Conservation (phyloP, 768 basidiomycete genomes). For the Calocera viscosa region DNA sequence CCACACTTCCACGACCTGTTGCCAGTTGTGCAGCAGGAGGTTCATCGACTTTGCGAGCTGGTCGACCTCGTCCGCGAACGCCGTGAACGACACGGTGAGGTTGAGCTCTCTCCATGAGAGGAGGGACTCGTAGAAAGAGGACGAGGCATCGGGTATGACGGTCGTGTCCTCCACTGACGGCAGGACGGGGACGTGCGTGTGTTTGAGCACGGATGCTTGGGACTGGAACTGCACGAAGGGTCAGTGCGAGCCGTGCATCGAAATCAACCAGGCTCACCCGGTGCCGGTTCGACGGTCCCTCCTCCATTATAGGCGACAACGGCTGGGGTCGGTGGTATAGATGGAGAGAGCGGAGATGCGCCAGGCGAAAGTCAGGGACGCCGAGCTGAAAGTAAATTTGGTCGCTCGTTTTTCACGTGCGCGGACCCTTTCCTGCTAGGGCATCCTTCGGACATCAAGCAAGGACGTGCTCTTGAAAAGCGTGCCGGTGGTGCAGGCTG, state of each 20-base stretch:
- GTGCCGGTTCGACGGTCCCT: background rate
- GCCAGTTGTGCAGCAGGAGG: slow-evolving; percentile 67
- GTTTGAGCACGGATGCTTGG: background rate
- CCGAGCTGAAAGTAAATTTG: no score
- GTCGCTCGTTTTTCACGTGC: no score
- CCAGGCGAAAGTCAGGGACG: no score
- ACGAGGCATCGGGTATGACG: slow-evolving; percentile 50
- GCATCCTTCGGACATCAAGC: no score
- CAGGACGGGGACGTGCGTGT: background rate
- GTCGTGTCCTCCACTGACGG: background rate
- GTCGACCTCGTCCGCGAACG: slow-evolving; percentile 50
- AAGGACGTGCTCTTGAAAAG: no score
- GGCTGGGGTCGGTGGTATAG: no score
- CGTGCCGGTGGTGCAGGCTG: no score
- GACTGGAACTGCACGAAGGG: background rate
- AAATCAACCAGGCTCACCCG: background rate
- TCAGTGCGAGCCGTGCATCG: background rate
- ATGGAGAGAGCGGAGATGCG: no score
- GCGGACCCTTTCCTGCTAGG: no score
- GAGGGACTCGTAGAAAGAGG: slow-evolving; percentile 63
- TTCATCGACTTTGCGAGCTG: slow-evolving; percentile 62
- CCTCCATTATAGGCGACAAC: background rate
- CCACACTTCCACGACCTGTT: slow-evolving; percentile 56
- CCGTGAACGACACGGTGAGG: slow-evolving; percentile 59
- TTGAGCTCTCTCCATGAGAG: slow-evolving; percentile 70